Base-by-base conservation (phyloP, 2,329 filamentous ascomycete genomes). In the Dothidotthia symphoricarpi region DNA sequence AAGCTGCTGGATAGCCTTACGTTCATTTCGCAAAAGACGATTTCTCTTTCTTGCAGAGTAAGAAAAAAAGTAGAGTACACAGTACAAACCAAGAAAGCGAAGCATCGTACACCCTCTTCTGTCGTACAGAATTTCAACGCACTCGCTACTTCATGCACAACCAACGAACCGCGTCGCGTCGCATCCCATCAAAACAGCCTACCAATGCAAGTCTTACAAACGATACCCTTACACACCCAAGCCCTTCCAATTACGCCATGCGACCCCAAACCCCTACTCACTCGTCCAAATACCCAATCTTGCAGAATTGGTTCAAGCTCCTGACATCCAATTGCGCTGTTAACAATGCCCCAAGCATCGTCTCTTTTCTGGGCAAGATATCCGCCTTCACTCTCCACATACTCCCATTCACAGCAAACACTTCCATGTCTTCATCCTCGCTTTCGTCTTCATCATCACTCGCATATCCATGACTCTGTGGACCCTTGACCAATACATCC, bases 271-370 rank as follows among this genome's bases (percentile, higher is more conserved):
- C 31, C 27, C 35, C 31, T 6, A 7, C 34, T 52, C 30, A 56
- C 40, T 63, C 60, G 26, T 62, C 62, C 39, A 66, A 39, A 49
- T 64, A 63, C 36, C 65, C 63, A 61, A 62, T 59, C 38, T 59
- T 55, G 47, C 65, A 64, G 53, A 65, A 55, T 49, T 73, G 58
- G 34, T 67, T 67, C 48, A 75, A 47, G 37, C 68, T 69, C 35
- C 63, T 61, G 31, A 66, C 64, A 46, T 75, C 72, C 28, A 70
- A 59, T 27, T 65, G 63, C 9, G 65, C 62, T 40, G 67, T 68
- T 48, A 72, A 61, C n/a, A 74, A 52, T 15, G 71, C 72, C 13
- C 71, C 70, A 2, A 75, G 62, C 27, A 75, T 55, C 36, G 71
- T 58, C 57, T 72, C 54, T 49, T 69, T 68, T 42, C 69, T 67